Evolutionary conservation across 768 basidiomycete genomes (phyloP).

Genomic region (Neoboletus subvelutipes): DNA sequence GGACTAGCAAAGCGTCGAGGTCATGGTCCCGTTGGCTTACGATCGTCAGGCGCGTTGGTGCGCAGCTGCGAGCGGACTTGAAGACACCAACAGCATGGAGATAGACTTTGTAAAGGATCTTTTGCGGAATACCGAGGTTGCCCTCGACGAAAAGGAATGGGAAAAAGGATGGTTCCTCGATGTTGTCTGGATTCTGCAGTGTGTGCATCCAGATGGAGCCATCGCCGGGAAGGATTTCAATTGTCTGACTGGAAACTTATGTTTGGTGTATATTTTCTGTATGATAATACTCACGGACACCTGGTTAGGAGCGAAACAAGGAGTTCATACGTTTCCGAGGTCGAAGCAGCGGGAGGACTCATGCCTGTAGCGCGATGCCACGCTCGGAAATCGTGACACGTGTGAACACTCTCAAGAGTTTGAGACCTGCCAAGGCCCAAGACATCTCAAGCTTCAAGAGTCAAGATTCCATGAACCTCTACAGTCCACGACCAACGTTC

Average conservation of each 20-base stretch:
- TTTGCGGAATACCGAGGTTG: slow-evolving; percentile 66
- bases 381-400: not conserved
- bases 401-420: not conserved
- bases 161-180: slow-evolving; percentile 24
- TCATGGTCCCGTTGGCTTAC: not conserved
- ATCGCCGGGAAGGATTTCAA: slow-evolving; percentile 65
- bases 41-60: not conserved
- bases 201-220: slow-evolving; percentile 43
- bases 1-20: slow-evolving; percentile 9
- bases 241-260: slow-evolving; percentile 33
- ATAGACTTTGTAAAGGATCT: slow-evolving; percentile 53
- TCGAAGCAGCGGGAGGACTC: not conserved
- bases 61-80: slow-evolving; percentile 22
- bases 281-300: slow-evolving; percentile 26
- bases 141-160: slow-evolving; percentile 59
- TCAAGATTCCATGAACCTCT: not conserved
- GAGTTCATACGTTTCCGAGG: slow-evolving; percentile 15
- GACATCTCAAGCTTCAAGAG: not conserved
- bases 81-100: slow-evolving; percentile 41
- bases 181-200: slow-evolving; percentile 1
- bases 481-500: not conserved
- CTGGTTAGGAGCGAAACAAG: slow-evolving; percentile 25
- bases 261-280: not conserved
- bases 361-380: not conserved
- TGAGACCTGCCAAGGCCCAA: not conserved